Percentiles rank a stretch among this genome's conserved stretches.
These are phyloP conservation scores for Phytophthora quininea DNA, from an alignment of 352 stramenopile species.

Conservation along the genomic window DNA sequence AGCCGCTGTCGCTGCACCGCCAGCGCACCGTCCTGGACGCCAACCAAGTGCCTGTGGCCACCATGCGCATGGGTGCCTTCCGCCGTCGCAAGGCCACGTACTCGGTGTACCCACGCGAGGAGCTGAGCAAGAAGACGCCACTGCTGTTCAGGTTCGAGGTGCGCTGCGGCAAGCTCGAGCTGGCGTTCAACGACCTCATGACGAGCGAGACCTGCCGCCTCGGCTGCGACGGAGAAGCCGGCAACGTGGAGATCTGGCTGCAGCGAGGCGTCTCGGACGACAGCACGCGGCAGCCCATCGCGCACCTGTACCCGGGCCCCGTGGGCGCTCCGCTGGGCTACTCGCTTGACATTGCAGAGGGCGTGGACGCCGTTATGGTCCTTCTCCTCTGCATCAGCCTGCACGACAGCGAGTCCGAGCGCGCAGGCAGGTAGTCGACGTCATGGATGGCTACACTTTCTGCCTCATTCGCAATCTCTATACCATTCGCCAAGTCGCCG, in stretches of 20 bases:
- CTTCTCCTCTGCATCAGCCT: slow-evolving; percentile 38
- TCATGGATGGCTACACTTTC: slow-evolving; percentile 2
- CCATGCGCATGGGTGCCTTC: slow-evolving; percentile 42
- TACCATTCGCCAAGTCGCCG: neutral
- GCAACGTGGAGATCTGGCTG: slow-evolving; percentile 47
- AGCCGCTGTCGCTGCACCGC: slow-evolving; percentile 39
- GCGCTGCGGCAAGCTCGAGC: slow-evolving; percentile 27
- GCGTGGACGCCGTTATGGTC: slow-evolving; percentile 41
- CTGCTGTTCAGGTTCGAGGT: slow-evolving; percentile 37
- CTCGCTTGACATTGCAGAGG: slow-evolving; percentile 40
- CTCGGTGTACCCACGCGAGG: slow-evolving; percentile 25
- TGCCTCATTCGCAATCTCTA: too few species aligned
- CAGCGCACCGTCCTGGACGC: slow-evolving; percentile 39
- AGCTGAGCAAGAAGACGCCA: slow-evolving; percentile 28
- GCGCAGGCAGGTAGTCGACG: neutral
- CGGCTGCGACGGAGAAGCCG: slow-evolving; percentile 24
- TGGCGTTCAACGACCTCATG: slow-evolving; percentile 45
- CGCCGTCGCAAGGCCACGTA: slow-evolving; percentile 33
- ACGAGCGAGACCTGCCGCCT: slow-evolving; percentile 37
- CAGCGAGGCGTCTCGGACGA: slow-evolving; percentile 26
- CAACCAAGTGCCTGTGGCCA: slow-evolving; percentile 36
- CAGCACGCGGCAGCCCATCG: slow-evolving; percentile 29
- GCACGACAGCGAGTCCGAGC: slow-evolving; percentile 32
- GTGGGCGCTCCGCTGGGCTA: slow-evolving; percentile 30
- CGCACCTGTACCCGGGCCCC: slow-evolving; percentile 35